Base-by-base conservation (phyloP, 2,329 filamentous ascomycete species). In the Aspergillus pseudoglaucus region DNA sequence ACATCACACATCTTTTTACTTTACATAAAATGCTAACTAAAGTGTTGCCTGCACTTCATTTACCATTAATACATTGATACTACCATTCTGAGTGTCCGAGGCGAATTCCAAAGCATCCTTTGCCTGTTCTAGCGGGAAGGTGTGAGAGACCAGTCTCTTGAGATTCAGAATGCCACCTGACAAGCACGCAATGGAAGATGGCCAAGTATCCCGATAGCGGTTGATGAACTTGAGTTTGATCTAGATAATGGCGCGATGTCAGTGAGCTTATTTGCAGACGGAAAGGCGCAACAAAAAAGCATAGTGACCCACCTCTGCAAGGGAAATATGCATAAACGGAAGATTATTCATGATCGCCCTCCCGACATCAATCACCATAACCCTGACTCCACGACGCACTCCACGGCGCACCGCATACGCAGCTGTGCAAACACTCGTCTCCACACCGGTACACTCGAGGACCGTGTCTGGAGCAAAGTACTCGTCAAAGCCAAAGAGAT, bases 141-240 rank as follows among this genome's bases (percentile, higher is more conserved):
- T 73, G 61, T 87, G 83, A 7, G 82, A 81, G 2, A 87, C 77
- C 15, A 85, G 65, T 44, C 74, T 75, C 58, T 81, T 82, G 15
- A 85, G 67, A 58, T 85, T 75, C 6, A 87, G 60, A 1, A 85
- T 72, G 0, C 77, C 78, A 3, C 81, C 79, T 37, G 73, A 75
- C 25, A 87, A 59, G 42, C 78, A 80, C 6, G 78, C 72, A 32
- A 87, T 0, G 78, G 75, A 0, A 22, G 22, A 22, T 22, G 83
- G 83, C 83, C 84, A 87, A 0, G 83, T 86, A 58, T 87, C 82
- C 37, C 77, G 73, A 60, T 87, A 87, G 6, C 84, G 74, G 62
- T 87, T 86, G 60, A 86, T 87, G 67, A 87, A 87, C 32, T 77
- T 79, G 18, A 87, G 70, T 55, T 85, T 75, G 53, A 87, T 84